Percentiles rank a stretch among this genome's conserved stretches.
Conservation (phyloP, 495 filamentous ascomycete genomes). For the Penicillium psychrofluorescens region DNA sequence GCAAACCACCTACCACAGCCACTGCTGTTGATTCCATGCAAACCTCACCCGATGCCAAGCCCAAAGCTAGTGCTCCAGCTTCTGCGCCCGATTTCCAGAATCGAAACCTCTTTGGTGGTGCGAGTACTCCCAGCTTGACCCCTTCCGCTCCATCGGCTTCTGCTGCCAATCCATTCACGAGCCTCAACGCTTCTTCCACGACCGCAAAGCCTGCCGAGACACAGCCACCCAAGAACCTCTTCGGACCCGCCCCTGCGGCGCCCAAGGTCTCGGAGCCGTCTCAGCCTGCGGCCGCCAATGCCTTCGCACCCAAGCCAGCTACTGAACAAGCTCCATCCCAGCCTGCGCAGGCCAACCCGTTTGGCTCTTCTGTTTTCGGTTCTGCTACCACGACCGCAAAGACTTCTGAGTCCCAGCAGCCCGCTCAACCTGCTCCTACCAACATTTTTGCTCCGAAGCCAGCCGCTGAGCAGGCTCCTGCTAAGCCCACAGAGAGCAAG, state of each 20-base stretch:
- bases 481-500: neutral
- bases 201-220: neutral
- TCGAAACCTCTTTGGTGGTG: conserved; percentile 11
- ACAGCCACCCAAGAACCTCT: neutral
- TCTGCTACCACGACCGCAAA: neutral
- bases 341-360: neutral
- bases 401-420: neutral
- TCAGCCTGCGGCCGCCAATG: too few species aligned
- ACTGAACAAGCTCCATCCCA: neutral
- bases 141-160: conserved; percentile 9
- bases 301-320: neutral
- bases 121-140: conserved; percentile 5
- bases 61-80: conserved; percentile 10
- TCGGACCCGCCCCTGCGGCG: conserved; percentile 1
- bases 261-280: neutral
- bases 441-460: conserved; percentile 9
- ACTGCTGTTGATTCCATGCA: conserved; percentile 34
- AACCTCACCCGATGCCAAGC: conserved; percentile 35
- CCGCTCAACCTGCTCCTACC: conserved; percentile 7
- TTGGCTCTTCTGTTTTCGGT: neutral
- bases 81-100: conserved; percentile 9
- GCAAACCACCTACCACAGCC: conserved; percentile 11
- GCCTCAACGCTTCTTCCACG: conserved; percentile 1
- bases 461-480: neutral
- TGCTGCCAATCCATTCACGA: conserved; percentile 15